A percentile compares a stretch with the other conserved stretches of the same genome.
Evolutionary conservation across 805 yeast genomes (phyloP).

Genomic region (Starmerella sirachaensis): DNA sequence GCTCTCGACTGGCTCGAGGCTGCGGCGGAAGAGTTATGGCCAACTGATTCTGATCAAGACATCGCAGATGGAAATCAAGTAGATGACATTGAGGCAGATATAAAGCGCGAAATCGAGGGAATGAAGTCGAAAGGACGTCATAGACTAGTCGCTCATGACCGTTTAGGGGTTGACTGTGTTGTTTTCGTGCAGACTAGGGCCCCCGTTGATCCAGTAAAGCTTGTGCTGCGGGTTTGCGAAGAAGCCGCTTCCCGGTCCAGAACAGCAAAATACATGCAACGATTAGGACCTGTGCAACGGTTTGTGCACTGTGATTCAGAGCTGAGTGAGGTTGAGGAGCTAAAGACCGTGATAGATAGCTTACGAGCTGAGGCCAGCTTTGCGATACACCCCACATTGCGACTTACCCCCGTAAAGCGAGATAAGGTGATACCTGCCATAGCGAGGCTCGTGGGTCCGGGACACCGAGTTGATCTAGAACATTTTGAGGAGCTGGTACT

Average conservation of each 20-base stretch:
- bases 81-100: constrained; percentile 56
- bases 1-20: constrained; percentile 19
- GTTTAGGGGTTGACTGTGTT: constrained; percentile 36
- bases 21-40: constrained; percentile 31
- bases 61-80: constrained; percentile 30
- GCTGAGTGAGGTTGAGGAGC: constrained; percentile 49
- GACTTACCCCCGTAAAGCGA: constrained; percentile 62
- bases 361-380: constrained; percentile 50
- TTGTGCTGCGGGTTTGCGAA: constrained; percentile 53
- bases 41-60: constrained; percentile 1
- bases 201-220: constrained; percentile 66
- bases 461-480: constrained; percentile 70
- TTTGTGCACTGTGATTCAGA: constrained; percentile 53
- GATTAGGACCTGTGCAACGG: constrained; percentile 64
- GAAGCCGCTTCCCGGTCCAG: constrained; percentile 41
- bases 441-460: constrained; percentile 60
- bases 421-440: constrained; percentile 61
- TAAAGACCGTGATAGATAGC: constrained; percentile 54
- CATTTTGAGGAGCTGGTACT: constrained; percentile 64
- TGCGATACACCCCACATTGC: constrained; percentile 67
- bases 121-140: constrained; percentile 34
- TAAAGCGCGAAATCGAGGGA: constrained; percentile 50
- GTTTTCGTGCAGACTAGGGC: constrained; percentile 68
- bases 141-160: constrained; percentile 22
- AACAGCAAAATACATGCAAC: constrained; percentile 43